Evolutionary conservation across 805 yeast genomes (phyloP).

Genomic region (Teunomyces aglyptinius): DNA sequence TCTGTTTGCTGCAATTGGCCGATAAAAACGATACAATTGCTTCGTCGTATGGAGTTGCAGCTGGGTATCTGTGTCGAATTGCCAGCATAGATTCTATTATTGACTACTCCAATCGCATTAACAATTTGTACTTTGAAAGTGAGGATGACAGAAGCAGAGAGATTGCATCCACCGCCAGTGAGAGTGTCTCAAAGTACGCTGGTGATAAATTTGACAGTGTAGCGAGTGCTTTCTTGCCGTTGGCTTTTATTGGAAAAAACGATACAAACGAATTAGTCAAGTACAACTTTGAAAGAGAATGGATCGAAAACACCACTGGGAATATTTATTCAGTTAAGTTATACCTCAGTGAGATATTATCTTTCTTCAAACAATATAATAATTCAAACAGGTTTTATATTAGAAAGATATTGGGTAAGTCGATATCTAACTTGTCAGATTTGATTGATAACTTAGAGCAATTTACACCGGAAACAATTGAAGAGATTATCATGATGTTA

Average conservation of each 20-base stretch:
- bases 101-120: conserved; percentile 52
- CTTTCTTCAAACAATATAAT: conserved; percentile 49
- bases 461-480: conserved; percentile 18
- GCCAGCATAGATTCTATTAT: conserved; percentile 52
- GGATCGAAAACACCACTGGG: conserved; percentile 79
- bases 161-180: conserved; percentile 60
- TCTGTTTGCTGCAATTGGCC: conserved; percentile 56
- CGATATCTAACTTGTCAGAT: conserved; percentile 59
- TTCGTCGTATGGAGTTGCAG: conserved; percentile 72
- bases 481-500: conserved; percentile 49
- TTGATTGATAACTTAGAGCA: conserved; percentile 33
- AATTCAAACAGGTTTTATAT: conserved; percentile 57
- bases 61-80: conserved; percentile 73
- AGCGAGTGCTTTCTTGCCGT: conserved; percentile 67
- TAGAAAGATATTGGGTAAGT: conserved; percentile 67
- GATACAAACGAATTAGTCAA: conserved; percentile 52
- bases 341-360: conserved; percentile 67
- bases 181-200: conserved; percentile 65
- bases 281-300: conserved; percentile 55
- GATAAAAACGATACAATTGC: conserved; percentile 75
- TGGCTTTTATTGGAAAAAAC: conserved; percentile 74
- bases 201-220: conserved; percentile 63
- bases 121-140: conserved; percentile 56
- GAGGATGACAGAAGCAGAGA: conserved; percentile 43
- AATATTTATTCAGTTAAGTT: conserved; percentile 67